These are phyloP conservation scores for Xylaria polymorpha DNA, from an alignment of 2,329 filamentous ascomycete genomes.

Conservation along the genomic window DNA sequence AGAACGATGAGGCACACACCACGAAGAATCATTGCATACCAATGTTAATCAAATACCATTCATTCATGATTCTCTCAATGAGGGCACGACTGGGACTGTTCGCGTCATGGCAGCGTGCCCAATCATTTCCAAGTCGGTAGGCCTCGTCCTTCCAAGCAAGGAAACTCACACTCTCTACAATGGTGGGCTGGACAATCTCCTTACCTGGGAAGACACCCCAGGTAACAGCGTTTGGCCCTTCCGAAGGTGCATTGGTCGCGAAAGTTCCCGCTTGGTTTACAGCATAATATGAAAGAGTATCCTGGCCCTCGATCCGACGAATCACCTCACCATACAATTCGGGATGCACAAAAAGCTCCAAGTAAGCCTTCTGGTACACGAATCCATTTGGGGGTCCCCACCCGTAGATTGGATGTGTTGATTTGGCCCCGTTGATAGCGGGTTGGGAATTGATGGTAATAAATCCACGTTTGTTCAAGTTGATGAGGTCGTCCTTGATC, in stretches of 20 bases:
- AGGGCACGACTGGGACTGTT: slow-evolving; percentile 80
- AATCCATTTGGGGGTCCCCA: slow-evolving; percentile 97
- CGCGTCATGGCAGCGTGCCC: slow-evolving; percentile 89
- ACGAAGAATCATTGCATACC: slow-evolving; percentile 64
- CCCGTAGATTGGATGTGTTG: slow-evolving; percentile 85
- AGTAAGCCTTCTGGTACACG: slow-evolving; percentile 97
- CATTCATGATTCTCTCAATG: slow-evolving; percentile 85
- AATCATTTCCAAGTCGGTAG: slow-evolving; percentile 90
- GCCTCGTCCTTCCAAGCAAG: slow-evolving; percentile 99
- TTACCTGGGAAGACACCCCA: slow-evolving; percentile 99
- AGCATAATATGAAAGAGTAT: slow-evolving; percentile 92
- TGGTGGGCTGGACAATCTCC: slow-evolving; percentile 99
- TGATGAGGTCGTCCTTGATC: slow-evolving; percentile 80
- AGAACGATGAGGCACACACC: slow-evolving; percentile 16
- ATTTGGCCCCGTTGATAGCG: slow-evolving; percentile 90
- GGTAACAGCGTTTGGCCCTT: slow-evolving; percentile 96
- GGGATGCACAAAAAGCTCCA: slow-evolving; percentile 89
- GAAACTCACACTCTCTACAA: slow-evolving; percentile 97
- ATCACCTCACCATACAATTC: slow-evolving; percentile 82
- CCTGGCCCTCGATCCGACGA: slow-evolving; percentile 78
- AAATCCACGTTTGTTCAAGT: slow-evolving; percentile 86
- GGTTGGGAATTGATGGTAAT: slow-evolving; percentile 98
- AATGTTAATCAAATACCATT: slow-evolving; percentile 95
- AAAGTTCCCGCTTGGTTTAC: slow-evolving; percentile 86
- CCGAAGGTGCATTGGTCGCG: slow-evolving; percentile 83